Percentiles rank a stretch among this genome's conserved stretches.
Conservation (phyloP, 2,329 filamentous ascomycete genomes). For the Ascochyta fabae region DNA sequence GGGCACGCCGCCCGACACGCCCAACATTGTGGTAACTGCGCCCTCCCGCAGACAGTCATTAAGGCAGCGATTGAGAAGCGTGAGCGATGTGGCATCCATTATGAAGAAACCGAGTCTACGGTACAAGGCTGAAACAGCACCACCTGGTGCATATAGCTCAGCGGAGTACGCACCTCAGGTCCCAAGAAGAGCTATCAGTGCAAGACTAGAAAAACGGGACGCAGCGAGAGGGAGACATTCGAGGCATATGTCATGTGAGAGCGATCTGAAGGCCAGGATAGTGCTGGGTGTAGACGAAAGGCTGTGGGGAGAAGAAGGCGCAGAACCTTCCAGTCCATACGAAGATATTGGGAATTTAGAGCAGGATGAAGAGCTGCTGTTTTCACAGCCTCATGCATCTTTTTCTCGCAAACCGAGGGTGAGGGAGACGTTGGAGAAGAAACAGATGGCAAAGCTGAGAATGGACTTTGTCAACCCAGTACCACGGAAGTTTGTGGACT, state of each 20-base stretch:
- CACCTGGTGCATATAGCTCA: slow-evolving; percentile 21
- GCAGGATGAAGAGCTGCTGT: slow-evolving; percentile 6
- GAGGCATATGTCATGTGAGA: slow-evolving; percentile 8
- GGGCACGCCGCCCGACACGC: slow-evolving; percentile 11
- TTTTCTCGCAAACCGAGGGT: slow-evolving; percentile 35
- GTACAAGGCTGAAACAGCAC: slow-evolving; percentile 31
- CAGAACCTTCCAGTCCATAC: neutral
- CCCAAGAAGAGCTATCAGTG: slow-evolving; percentile 39
- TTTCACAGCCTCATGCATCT: slow-evolving; percentile 8
- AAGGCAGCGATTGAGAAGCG: slow-evolving; percentile 2
- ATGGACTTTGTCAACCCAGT: slow-evolving; percentile 31
- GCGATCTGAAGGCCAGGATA: slow-evolving; percentile 7
- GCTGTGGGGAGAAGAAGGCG: neutral
- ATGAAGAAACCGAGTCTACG: slow-evolving; percentile 19
- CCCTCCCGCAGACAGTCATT: slow-evolving; percentile 10
- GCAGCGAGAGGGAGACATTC: slow-evolving; percentile 8
- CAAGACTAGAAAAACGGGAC: slow-evolving; percentile 19
- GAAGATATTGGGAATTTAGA: neutral
- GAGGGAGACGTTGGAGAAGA: slow-evolving; percentile 28
- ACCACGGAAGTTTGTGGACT: slow-evolving; percentile 23
- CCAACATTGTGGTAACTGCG: slow-evolving; percentile 11
- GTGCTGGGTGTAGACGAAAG: neutral
- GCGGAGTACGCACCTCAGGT: slow-evolving; percentile 20
- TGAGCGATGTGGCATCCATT: slow-evolving; percentile 15
- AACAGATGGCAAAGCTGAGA: slow-evolving; percentile 30